Percentiles rank a stretch among this genome's conserved stretches.
Evolutionary conservation across 257 asterid species (phyloP).

Genomic region (Thymus mandschuricus): DNA sequence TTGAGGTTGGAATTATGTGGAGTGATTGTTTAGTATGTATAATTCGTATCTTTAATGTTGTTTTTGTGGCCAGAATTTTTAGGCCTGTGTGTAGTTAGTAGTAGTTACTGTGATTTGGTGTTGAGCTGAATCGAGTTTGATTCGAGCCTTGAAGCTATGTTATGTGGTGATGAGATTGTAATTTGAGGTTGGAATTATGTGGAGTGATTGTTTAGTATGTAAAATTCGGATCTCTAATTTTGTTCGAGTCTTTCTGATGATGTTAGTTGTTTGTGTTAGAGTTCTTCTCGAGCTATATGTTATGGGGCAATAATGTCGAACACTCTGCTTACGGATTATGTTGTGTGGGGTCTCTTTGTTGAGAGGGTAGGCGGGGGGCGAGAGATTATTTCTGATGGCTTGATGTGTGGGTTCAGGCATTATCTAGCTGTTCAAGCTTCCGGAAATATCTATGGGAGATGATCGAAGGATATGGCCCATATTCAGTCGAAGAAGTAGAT

Average conservation of each 20-base stretch:
- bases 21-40: too few relatives aligned
- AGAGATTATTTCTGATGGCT: not conserved
- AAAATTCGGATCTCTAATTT: too few relatives aligned
- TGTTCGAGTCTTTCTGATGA: not conserved
- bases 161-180: not conserved
- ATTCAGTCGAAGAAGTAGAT: constrained; percentile 48
- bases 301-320: not conserved
- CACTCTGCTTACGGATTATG: not conserved
- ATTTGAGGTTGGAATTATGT: not conserved
- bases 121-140: not conserved
- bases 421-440: constrained; percentile 81
- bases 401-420: constrained; percentile 53
- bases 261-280: not conserved
- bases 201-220: not conserved
- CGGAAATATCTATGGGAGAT: constrained; percentile 49
- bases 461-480: constrained; percentile 52
- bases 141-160: too few relatives aligned
- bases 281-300: not conserved
- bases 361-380: not conserved
- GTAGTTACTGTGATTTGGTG: not conserved
- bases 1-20: too few relatives aligned
- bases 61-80: too few relatives aligned
- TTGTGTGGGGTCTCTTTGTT: not conserved
- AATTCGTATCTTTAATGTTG: too few relatives aligned
- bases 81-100: too few relatives aligned